Evolutionary conservation across 108 stramenopile genomes (phyloP).

Genomic region (Pseudonitzschia delicatissima): DNA sequence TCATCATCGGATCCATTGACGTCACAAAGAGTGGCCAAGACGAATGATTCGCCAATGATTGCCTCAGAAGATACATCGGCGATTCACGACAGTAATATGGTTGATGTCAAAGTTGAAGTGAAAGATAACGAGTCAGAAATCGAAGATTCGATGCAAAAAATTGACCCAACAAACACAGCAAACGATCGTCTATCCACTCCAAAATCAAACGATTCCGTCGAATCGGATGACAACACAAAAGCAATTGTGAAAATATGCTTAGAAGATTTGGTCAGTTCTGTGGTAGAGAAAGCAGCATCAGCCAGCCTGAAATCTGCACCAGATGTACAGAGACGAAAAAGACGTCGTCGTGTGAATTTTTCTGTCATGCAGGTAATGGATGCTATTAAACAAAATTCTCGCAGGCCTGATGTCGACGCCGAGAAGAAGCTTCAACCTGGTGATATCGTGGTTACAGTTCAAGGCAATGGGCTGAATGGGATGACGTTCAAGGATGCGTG

Average conservation of each 20-base stretch:
- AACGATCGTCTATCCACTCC: no score
- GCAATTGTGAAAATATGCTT: not conserved
- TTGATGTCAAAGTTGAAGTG: no score
- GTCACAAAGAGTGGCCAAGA: no score
- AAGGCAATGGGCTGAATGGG: constrained; percentile 43
- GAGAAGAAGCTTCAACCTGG: constrained; percentile 39
- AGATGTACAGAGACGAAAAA: constrained; percentile 1
- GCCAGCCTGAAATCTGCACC: not conserved
- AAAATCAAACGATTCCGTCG: no score
- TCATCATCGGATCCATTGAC: no score
- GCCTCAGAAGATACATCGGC: no score
- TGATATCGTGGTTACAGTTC: constrained; percentile 66
- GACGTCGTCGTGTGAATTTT: constrained; percentile 58
- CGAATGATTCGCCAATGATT: no score
- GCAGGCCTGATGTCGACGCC: constrained; percentile 1
- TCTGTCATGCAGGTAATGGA: constrained; percentile 56
- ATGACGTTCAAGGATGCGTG: constrained; percentile 57
- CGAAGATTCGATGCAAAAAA: no score
- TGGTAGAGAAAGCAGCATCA: not conserved
- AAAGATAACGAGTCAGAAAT: no score
- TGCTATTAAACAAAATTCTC: constrained; percentile 47
- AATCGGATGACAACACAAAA: not conserved
- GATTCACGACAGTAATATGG: no score
- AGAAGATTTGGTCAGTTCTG: not conserved
- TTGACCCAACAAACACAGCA: no score